Evolutionary conservation across 2,329 filamentous ascomycete genomes (phyloP), one percentile per base, ranked within the genome.

Genomic region (Oidium heveae): DNA sequence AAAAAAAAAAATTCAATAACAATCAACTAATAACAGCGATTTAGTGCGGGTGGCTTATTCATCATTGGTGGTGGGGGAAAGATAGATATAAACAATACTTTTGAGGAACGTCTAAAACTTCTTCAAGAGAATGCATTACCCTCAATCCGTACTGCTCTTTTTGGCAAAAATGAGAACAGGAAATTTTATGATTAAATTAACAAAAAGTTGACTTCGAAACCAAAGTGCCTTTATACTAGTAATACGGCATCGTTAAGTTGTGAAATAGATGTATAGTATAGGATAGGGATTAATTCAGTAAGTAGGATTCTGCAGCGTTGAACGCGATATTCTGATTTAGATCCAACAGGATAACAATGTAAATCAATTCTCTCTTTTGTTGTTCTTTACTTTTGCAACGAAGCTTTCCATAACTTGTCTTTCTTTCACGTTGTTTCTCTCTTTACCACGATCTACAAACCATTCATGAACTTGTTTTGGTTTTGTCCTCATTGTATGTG

Each of bases 81-180:
- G 75, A 96, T 98, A 67, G 87, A 94, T 64, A 89, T 98, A 69
- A 88, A 95, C 77, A 96, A 98, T 74, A 96, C 91, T 55, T 84
- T 96, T 62, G 91, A 96, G 67, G 84, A 94, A 66, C 81, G 91
- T 61, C 74, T 98, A 68, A 77, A 76, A 64, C 74, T 96, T 57
- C 78, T 96, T 60, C 83, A 94, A 70, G 80, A 82, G 56, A 84
- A 84, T 61, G 84, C 86, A 53, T 77, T 95, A 56, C 91, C 91
- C 15, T 80, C 80, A 47, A 81, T 98, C 64, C 78, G 91, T 65
- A 77, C 84, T 68, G 83, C 83, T 16, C 74, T 98, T 57, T 98
- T 98, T 65, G 91, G 91, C 57, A 82, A 86, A 72, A 98, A 98
- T 73, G 75, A 80, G 63, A 95, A 96, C 77, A 82, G 91, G 68